phyloP scores from a whole-genome alignment of 176 grass and related monocot genomes.

The Eleusine indica region DNA sequence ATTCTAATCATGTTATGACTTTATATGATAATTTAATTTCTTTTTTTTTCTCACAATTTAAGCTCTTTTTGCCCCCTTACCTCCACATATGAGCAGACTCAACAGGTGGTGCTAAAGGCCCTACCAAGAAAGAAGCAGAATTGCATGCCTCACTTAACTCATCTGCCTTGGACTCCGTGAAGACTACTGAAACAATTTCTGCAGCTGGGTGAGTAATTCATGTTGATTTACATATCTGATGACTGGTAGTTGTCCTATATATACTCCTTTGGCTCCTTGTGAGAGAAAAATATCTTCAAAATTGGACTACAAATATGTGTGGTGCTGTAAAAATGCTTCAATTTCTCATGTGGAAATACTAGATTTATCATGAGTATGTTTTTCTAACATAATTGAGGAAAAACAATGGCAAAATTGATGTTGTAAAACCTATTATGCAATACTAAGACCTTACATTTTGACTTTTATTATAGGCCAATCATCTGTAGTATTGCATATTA shows the following conservation, averaged over 20 bases:
- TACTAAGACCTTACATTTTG: background rate
- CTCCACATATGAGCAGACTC: conserved; percentile 35
- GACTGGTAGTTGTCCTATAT: background rate
- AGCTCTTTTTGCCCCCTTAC: background rate
- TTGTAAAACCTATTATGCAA: background rate
- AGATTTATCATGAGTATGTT: background rate
- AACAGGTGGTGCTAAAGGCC: conserved; percentile 38
- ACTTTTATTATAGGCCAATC: background rate
- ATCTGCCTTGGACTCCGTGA: conserved; percentile 29
- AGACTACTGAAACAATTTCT: conserved; percentile 38
- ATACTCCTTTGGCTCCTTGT: background rate
- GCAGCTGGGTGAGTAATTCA: conserved; percentile 39
- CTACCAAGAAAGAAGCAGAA: conserved; percentile 56
- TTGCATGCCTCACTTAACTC: conserved; percentile 34
- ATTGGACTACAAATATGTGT: background rate
- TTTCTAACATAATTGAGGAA: background rate
- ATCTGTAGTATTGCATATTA: background rate
- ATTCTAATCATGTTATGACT: background rate
- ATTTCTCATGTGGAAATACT: background rate
- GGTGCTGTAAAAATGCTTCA: background rate
- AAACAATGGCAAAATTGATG: background rate
- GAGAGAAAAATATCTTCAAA: background rate
- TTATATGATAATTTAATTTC: background rate
- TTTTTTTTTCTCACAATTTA: background rate
- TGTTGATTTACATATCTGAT: background rate